These are phyloP conservation scores for Paxillus involutus DNA, from an alignment of 768 basidiomycete species.

Conservation along the genomic window DNA sequence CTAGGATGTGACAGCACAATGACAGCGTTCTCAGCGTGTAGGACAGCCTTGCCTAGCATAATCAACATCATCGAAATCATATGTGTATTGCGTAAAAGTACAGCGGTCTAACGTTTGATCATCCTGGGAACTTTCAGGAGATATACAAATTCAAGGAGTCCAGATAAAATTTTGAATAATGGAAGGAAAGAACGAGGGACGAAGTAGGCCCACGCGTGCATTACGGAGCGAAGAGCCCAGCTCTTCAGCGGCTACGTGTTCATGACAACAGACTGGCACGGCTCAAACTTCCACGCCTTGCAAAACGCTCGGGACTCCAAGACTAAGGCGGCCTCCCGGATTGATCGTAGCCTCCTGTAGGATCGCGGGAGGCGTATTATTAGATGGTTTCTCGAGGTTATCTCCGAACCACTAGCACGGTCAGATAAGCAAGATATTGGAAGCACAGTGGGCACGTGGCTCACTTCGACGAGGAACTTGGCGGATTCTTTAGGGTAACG, in stretches of 20 bases:
- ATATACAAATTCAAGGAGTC: neutral
- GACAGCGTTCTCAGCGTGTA: neutral
- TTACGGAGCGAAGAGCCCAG: neutral
- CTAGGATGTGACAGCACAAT: neutral
- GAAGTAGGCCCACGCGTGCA: neutral
- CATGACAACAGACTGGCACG: neutral
- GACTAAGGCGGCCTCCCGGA: neutral
- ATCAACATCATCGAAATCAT: neutral
- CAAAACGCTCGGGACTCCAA: neutral
- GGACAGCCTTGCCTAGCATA: neutral
- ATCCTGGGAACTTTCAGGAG: neutral
- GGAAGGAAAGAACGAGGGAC: neutral
- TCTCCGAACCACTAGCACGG: constrained; percentile 30
- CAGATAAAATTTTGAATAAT: neutral
- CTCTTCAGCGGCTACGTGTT: neutral
- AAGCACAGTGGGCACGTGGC: constrained; percentile 3
- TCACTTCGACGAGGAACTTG: constrained; percentile 54
- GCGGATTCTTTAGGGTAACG: constrained; percentile 65
- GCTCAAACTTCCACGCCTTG: neutral
- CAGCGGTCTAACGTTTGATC: constrained; percentile 4
- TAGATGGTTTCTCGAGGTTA: constrained; percentile 16
- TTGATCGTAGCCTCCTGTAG: neutral
- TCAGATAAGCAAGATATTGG: neutral
- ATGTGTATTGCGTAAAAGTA: constrained; percentile 10
- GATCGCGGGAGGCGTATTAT: neutral